A percentile compares a stretch with the other conserved stretches of the same genome.
Evolutionary conservation across 441 rosid genomes (phyloP).

Genomic region (Mallotus repandus): DNA sequence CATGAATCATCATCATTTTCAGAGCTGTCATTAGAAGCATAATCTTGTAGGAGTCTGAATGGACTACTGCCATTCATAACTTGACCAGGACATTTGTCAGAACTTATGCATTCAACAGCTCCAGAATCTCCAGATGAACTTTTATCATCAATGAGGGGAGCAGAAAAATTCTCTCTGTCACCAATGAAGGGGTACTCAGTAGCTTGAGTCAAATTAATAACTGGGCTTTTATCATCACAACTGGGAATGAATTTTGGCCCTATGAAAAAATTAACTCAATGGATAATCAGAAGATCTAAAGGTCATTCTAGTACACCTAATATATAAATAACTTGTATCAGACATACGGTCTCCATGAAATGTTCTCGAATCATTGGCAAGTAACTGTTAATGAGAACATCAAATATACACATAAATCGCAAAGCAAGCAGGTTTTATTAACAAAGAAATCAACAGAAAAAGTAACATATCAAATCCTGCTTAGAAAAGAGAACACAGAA

Average conservation of each 20-base stretch:
- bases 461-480: background rate
- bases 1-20: constrained; percentile 30
- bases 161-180: constrained; percentile 22
- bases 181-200: constrained; percentile 19
- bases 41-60: constrained; percentile 45
- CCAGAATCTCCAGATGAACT: constrained; percentile 15
- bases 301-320: background rate
- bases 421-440: constrained; percentile 1
- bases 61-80: constrained; percentile 37
- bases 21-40: constrained; percentile 50
- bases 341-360: background rate
- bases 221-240: constrained; percentile 21
- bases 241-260: constrained; percentile 21
- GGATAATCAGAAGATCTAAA: constrained; percentile 4
- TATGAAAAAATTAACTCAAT: constrained; percentile 9
- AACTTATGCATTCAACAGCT: constrained; percentile 21
- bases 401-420: background rate
- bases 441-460: background rate
- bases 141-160: constrained; percentile 13
- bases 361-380: constrained; percentile 1
- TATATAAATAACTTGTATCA: background rate
- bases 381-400: background rate
- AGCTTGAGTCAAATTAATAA: constrained; percentile 26
- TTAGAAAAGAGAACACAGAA: background rate
- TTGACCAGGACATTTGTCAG: constrained; percentile 24